Percentiles rank a stretch among this genome's conserved stretches.
phyloP scores from a whole-genome alignment of 164 flowering plant species.

The Brasenia schreberi region DNA sequence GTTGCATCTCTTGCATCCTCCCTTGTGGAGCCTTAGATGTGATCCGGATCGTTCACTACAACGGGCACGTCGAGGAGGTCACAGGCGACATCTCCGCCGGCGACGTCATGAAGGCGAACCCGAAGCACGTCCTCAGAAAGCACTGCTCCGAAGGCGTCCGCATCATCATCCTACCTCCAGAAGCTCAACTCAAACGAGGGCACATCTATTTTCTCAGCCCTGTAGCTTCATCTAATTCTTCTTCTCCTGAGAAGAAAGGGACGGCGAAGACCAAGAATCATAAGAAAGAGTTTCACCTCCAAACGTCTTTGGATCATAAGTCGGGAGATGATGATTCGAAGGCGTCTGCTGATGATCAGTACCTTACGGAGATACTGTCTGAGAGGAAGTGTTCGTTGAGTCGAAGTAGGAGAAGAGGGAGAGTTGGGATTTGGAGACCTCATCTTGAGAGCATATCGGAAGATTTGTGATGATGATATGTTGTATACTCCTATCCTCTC shows the following conservation, averaged over 20 bases:
- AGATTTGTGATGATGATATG: conserved; percentile 7
- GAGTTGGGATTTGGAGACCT: conserved; percentile 51
- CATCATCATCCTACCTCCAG: conserved; percentile 59
- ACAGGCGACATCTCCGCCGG: conserved; percentile 57
- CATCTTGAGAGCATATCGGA: conserved; percentile 63
- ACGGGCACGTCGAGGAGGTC: conserved; percentile 68
- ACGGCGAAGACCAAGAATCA: neutral
- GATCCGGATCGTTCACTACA: conserved; percentile 51
- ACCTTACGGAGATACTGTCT: conserved; percentile 11
- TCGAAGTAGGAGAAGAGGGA: conserved; percentile 29
- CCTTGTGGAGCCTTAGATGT: conserved; percentile 10
- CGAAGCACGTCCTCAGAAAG: conserved; percentile 62
- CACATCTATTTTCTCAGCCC: conserved; percentile 79
- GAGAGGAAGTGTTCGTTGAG: conserved; percentile 18
- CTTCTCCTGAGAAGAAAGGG: neutral
- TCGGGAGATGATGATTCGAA: neutral
- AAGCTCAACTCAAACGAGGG: conserved; percentile 72
- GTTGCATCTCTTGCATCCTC: conserved; percentile 7
- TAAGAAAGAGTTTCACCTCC: neutral
- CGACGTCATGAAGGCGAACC: conserved; percentile 52
- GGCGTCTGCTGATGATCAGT: neutral
- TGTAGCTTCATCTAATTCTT: neutral
- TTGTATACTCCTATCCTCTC: neutral
- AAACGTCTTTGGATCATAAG: neutral
- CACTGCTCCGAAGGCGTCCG: conserved; percentile 49